phyloP scores from a whole-genome alignment of 495 filamentous ascomycete genomes.

The Ramalina peruviana region DNA sequence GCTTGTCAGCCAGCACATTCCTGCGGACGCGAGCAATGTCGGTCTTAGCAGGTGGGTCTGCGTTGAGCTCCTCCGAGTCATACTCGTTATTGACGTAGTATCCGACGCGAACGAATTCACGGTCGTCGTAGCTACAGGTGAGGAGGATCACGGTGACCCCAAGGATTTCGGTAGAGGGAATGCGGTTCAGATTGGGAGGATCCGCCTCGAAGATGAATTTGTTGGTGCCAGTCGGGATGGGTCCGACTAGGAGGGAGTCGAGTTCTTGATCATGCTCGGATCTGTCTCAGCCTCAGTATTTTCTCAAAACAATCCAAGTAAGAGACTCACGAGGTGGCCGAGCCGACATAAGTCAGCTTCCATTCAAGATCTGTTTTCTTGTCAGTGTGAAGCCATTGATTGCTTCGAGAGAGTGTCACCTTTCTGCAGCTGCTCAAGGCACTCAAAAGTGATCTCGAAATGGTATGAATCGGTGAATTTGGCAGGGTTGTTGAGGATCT shows the following conservation, averaged over 20 bases:
- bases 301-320: not conserved
- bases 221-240: slow-evolving; percentile 92
- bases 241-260: slow-evolving; percentile 88
- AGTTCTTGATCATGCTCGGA: slow-evolving; percentile 97
- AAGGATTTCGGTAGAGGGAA: slow-evolving; percentile 86
- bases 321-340: slow-evolving; percentile 73
- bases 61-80: slow-evolving; percentile 72
- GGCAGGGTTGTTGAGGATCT: slow-evolving; percentile 92
- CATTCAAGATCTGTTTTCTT: slow-evolving; percentile 74
- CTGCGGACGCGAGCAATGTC: slow-evolving; percentile 81
- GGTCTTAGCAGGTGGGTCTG: slow-evolving; percentile 81
- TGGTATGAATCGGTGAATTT: slow-evolving; percentile 77
- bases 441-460: slow-evolving; percentile 98
- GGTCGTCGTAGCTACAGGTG: slow-evolving; percentile 87
- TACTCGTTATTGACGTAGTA: slow-evolving; percentile 99
- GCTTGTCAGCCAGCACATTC: slow-evolving; percentile 93
- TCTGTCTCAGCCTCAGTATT: slow-evolving; percentile 26
- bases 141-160: slow-evolving; percentile 95
- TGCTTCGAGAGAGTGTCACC: slow-evolving; percentile 34
- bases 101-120: slow-evolving; percentile 95
- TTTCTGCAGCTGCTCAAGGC: slow-evolving; percentile 82
- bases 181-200: slow-evolving; percentile 72
- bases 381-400: not conserved
- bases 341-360: slow-evolving; percentile 98
- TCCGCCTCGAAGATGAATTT: slow-evolving; percentile 98